Conservation (phyloP, 2,329 filamentous ascomycete species). For the Mycosphaerella sp. region DNA sequence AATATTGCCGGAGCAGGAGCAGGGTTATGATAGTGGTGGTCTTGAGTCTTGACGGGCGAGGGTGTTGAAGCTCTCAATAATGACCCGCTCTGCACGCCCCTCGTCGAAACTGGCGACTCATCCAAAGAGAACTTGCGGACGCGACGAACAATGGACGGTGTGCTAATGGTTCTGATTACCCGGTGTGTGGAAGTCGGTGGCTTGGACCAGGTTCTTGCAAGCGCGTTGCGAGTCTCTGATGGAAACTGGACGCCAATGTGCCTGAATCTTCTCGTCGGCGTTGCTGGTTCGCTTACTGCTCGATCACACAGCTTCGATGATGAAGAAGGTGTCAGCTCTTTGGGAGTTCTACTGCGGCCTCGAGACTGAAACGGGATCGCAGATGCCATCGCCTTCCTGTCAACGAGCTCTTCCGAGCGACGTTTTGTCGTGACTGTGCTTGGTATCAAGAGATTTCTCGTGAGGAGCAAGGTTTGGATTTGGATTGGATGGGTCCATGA, state of each 20-base stretch:
- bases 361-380: background rate
- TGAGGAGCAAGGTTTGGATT: conserved; percentile 13
- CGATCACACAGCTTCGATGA: background rate
- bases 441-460: conserved; percentile 11
- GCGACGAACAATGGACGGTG: background rate
- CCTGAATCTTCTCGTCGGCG: background rate
- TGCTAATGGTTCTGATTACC: background rate
- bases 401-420: background rate
- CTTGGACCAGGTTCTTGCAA: background rate
- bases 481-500: conserved; percentile 14
- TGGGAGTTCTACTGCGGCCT: background rate
- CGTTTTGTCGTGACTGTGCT: conserved; percentile 2
- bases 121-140: too few species aligned
- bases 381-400: background rate
- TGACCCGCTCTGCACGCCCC: too few species aligned
- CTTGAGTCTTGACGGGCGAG: background rate
- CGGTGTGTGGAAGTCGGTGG: background rate
- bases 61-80: too few species aligned
- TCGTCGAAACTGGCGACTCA: too few species aligned
- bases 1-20: background rate
- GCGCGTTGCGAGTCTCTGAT: background rate
- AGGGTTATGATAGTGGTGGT: background rate
- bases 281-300: background rate
- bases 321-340: background rate
- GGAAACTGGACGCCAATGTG: background rate